Evolutionary conservation across 345 rosid species (phyloP).

Genomic region (Citrus inodora): DNA sequence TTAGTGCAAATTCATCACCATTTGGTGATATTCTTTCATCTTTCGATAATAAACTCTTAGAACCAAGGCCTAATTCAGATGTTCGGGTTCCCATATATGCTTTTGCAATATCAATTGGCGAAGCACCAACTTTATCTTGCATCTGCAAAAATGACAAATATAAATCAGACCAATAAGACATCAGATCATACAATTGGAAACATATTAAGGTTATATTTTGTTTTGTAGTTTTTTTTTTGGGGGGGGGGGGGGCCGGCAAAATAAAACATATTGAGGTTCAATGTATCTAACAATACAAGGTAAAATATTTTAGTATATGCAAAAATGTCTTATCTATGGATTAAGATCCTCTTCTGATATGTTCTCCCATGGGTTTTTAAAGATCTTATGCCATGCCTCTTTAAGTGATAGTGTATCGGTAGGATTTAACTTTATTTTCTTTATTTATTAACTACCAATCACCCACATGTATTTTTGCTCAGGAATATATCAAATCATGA

Average conservation of each 20-base stretch:
- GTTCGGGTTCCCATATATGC: conserved; percentile 68
- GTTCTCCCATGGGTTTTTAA: too few species aligned
- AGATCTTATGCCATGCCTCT: too few species aligned
- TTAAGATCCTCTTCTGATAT: too few species aligned
- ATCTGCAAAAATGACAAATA: conserved; percentile 19
- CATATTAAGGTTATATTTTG: neutral
- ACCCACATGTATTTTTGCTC: too few species aligned
- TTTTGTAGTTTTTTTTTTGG: too few species aligned
- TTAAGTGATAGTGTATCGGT: too few species aligned
- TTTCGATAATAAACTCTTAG: conserved; percentile 38
- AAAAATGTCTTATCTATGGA: neutral
- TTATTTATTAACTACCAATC: too few species aligned
- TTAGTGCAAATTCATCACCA: conserved; percentile 35
- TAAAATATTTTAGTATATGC: neutral
- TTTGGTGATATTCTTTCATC: conserved; percentile 36
- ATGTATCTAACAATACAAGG: neutral
- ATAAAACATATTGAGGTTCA: neutral
- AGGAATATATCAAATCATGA: too few species aligned
- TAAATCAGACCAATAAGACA: conserved; percentile 1
- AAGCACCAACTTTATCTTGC: conserved; percentile 50
- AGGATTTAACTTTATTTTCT: too few species aligned
- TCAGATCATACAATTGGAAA: neutral
- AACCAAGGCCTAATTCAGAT: conserved; percentile 42
- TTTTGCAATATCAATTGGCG: conserved; percentile 80
- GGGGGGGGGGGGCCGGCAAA: too few species aligned